These are phyloP conservation scores for Trichosporon ovoides DNA, from an alignment of 1,284 basidiomycete genomes.

Conservation along the genomic window DNA sequence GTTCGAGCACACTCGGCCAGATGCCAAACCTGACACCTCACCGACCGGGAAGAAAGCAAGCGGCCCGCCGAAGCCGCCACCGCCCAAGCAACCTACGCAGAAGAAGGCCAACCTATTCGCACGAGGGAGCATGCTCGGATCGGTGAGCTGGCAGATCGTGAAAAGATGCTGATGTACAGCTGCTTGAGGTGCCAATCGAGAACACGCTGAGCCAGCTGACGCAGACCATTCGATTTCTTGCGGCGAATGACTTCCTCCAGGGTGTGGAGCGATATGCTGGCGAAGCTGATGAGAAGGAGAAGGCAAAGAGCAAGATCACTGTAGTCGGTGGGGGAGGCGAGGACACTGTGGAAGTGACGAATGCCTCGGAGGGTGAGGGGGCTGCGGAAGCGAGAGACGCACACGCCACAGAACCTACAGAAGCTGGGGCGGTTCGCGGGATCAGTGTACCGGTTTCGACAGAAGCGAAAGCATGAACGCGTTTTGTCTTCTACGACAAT, in stretches of 20 bases:
- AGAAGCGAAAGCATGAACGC: not conserved
- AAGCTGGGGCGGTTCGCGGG: too few species aligned
- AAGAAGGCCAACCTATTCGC: constrained; percentile 64
- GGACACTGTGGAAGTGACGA: not conserved
- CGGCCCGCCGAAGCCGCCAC: constrained; percentile 16
- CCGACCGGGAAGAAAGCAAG: not conserved
- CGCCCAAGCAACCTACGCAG: constrained; percentile 55
- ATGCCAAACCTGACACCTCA: not conserved
- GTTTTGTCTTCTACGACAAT: constrained; percentile 1
- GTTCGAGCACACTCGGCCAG: constrained; percentile 27
- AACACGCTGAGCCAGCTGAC: constrained; percentile 87
- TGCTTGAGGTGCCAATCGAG: constrained; percentile 75
- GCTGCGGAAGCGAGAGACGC: not conserved
- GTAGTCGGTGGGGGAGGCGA: constrained; percentile 10
- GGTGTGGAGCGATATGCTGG: constrained; percentile 78
- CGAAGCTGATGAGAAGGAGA: constrained; percentile 60
- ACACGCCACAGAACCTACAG: not conserved
- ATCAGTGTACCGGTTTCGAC: not conserved
- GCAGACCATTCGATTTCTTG: constrained; percentile 86
- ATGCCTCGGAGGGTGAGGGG: not conserved
- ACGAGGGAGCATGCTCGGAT: constrained; percentile 64
- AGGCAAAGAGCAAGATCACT: constrained; percentile 30
- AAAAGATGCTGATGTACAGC: constrained; percentile 17
- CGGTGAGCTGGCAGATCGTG: constrained; percentile 53
- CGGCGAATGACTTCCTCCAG: constrained; percentile 82